Evolutionary conservation across 108 stramenopile species (phyloP), one percentile per base, ranked within the genome.

Genomic region (Tribonema minus): DNA sequence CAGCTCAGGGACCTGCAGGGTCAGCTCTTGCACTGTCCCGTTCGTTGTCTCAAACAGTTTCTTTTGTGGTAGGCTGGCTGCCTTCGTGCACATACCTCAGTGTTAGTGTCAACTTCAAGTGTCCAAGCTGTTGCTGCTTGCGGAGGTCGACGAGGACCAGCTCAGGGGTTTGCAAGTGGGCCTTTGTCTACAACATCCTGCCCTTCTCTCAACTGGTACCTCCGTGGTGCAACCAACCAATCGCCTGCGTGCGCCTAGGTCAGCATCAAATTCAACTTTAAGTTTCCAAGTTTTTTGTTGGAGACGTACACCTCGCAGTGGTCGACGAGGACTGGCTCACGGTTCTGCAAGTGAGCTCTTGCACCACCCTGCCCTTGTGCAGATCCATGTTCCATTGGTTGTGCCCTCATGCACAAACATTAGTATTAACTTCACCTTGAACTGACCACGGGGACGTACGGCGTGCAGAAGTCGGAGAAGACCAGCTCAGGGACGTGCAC

Each of bases 1-100:
- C 61, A 67, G 46, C 75, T 76, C 3, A 76, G 65, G 36, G 75
- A 76, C 66, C 38, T 76, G 46, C 75, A 76, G 26, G n/a, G 46
- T 54, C 9, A n/a, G n/a, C n/a, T n/a, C n/a, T n/a, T n/a, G n/a
- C n/a, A n/a, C n/a, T n/a, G n/a, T n/a, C n/a, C n/a, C n/a, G n/a
- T n/a, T n/a, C n/a, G n/a, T n/a, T n/a, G n/a, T n/a, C n/a, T n/a
- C n/a, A n/a, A n/a, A 54, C 61, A 15, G 61, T 62, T 29, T 37
- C 62, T 29, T 26, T 0, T 62, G 61, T 62, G 20, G n/a, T 29
- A 12, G 23, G 29, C 26, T 30, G 61, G 25, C 3, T 1, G 23
- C 25, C 28, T 62, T 9, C 23, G 27, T 9, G 12, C 23, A 9
- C 29, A 26, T 30, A 1, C n/a, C n/a, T n/a, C n/a, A n/a, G n/a